Evolutionary conservation across 768 basidiomycete species (phyloP).

Genomic region (Sistotremastrum niveocremeum): DNA sequence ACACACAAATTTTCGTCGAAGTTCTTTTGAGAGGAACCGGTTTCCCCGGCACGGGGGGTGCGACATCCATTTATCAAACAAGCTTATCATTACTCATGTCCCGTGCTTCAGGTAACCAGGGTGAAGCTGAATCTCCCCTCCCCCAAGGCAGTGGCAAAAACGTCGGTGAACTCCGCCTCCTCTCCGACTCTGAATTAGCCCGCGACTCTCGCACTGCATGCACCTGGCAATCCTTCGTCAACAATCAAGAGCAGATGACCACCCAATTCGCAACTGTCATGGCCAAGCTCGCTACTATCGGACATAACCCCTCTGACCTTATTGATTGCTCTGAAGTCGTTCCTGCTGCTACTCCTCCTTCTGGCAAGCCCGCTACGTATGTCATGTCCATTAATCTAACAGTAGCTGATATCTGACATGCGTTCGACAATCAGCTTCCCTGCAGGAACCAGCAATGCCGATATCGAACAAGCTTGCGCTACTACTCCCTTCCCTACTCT

Average conservation of each 20-base stretch:
- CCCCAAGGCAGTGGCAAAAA: slow-evolving; percentile 7
- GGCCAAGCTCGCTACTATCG: slow-evolving; percentile 12
- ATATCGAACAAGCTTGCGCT: slow-evolving; percentile 18
- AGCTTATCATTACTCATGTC: background rate
- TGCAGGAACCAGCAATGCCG: slow-evolving; percentile 9
- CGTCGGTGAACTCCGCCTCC: slow-evolving; percentile 8
- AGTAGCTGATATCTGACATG: no score
- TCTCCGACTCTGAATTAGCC: slow-evolving; percentile 8
- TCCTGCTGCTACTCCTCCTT: slow-evolving; percentile 5
- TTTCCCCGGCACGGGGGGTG: slow-evolving; percentile 23
- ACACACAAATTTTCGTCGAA: slow-evolving; percentile 16
- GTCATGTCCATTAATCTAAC: background rate
- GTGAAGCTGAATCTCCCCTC: slow-evolving; percentile 13
- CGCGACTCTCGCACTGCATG: slow-evolving; percentile 14
- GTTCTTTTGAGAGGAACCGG: slow-evolving; percentile 10
- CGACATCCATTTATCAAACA: slow-evolving; percentile 22
- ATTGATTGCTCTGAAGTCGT: slow-evolving; percentile 17
- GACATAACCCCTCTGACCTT: slow-evolving; percentile 8
- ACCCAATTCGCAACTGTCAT: slow-evolving; percentile 10
- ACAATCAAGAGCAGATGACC: slow-evolving; percentile 11
- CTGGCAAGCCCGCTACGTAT: slow-evolving; percentile 1
- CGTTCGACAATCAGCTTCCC: slow-evolving; percentile 7
- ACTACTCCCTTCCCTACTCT: slow-evolving; percentile 23
- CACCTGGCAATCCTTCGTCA: slow-evolving; percentile 16
- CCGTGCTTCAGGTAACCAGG: slow-evolving; percentile 6